Evolutionary conservation across 2,329 filamentous ascomycete genomes (phyloP), one percentile per base, ranked within the genome.

Genomic region (Cladosporium sp.): DNA sequence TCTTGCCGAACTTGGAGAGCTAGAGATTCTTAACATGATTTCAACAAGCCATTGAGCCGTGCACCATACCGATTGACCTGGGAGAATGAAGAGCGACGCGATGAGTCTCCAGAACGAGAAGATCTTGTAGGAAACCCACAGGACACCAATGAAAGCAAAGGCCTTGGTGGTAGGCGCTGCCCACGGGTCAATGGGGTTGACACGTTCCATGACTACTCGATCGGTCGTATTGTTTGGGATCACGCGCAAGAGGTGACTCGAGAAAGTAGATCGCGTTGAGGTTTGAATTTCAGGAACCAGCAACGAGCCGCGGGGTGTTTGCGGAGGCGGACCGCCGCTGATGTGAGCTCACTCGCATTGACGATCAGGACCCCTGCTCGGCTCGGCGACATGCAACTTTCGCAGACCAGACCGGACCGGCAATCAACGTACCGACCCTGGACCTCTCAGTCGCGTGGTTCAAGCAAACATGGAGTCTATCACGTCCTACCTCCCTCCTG

Each of bases 1-100:
- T 89, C 62, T 86, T 86, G 61, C 91, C 93, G 74, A 95, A 97
- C 61, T 86, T 89, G 63, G 85, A 85, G 54, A 98, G 84, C 92
- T 95, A 55, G 9, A 28, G 22, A 5, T 28, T 28, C 22, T 28
- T 28, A 28, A 7, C 22, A 28, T 28, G 16, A 18, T 9, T 22
- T 1, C 4, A 11, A 16, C 16, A 40, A 16, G 3, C 5, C 13
- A 31, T 19, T 7, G 1, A 52, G 37, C 28, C 22, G 4, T 28
- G 16, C 22, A 28, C 63, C 74, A 48, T 68, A 77, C 74, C 34
- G 73, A 70, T 57, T 66, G 66, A 53, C 75, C 75, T 32, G 75
- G 74, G 9, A 78, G 62, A 46, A 78, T 64, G 59, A 77, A 77
- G 49, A 77, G 62, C 58, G 73, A 76, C 49, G 75, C 64, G 37